A percentile compares a stretch with the other conserved stretches of the same genome.
Evolutionary conservation across 2,329 filamentous ascomycete genomes (phyloP).

Genomic region (Xylaria sp.): DNA sequence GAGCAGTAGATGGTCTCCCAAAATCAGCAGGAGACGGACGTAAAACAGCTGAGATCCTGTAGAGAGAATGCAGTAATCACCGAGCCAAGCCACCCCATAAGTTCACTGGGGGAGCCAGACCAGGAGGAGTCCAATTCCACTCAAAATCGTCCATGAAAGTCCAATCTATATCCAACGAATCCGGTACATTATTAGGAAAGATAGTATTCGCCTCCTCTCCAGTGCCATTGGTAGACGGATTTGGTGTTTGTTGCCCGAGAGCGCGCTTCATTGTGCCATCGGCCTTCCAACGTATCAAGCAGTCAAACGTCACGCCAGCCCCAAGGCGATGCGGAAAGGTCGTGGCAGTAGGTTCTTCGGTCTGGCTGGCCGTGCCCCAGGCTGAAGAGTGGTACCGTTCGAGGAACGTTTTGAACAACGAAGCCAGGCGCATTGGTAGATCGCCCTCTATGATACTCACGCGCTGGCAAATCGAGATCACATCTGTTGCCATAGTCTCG

Average conservation of each 20-base stretch:
- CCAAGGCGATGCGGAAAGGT: constrained; percentile 59
- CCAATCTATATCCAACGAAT: constrained; percentile 48
- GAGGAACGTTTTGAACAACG: constrained; percentile 59
- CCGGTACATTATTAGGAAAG: constrained; percentile 26
- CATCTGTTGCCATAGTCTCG: constrained; percentile 42
- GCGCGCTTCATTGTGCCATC: constrained; percentile 38
- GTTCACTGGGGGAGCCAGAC: constrained; percentile 27
- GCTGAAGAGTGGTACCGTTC: constrained; percentile 55
- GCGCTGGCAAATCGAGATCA: constrained; percentile 52
- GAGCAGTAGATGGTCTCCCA: constrained; percentile 62
- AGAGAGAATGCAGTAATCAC: constrained; percentile 10
- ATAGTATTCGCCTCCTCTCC: constrained; percentile 35
- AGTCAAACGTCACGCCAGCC: constrained; percentile 62
- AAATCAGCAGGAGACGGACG: not conserved
- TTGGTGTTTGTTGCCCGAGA: constrained; percentile 27
- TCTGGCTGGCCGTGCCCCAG: constrained; percentile 49
- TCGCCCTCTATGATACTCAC: constrained; percentile 62
- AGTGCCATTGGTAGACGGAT: constrained; percentile 12
- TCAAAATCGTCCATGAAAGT: constrained; percentile 51
- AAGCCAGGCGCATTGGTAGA: constrained; percentile 57
- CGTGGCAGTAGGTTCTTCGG: constrained; percentile 54
- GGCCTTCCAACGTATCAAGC: constrained; percentile 58
- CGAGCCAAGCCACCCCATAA: constrained; percentile 33
- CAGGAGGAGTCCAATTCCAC: constrained; percentile 42
- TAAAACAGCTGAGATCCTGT: not conserved